A percentile compares a stretch with the other conserved stretches of the same genome.
Conservation (phyloP, 139 green algal genomes). For the Diplosphaera chodatii region DNA sequence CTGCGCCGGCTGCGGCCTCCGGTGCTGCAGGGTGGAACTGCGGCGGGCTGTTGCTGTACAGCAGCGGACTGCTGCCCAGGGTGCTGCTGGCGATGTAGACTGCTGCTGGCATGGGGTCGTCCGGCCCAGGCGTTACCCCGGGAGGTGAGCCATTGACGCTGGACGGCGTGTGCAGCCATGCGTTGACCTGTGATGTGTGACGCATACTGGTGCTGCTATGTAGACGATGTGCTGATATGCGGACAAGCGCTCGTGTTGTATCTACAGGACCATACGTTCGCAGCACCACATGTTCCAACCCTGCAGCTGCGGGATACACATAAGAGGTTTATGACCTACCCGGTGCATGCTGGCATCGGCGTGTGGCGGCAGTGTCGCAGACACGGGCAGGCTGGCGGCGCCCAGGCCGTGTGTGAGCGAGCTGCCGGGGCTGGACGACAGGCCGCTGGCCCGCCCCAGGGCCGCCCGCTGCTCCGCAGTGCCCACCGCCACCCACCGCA, state of each 20-base stretch:
- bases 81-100: neutral
- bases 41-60: too few relatives aligned
- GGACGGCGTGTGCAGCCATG: neutral
- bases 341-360: neutral
- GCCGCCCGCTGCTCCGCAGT: too few relatives aligned
- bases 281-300: too few relatives aligned
- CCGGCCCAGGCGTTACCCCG: too few relatives aligned
- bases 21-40: too few relatives aligned
- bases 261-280: too few relatives aligned
- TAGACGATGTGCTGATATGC: too few relatives aligned
- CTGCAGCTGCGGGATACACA: neutral
- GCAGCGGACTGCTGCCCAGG: neutral
- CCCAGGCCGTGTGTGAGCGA: neutral
- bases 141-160: neutral
- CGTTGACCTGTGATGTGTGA: neutral
- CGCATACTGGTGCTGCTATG: too few relatives aligned
- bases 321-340: too few relatives aligned
- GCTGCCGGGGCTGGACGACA: neutral
- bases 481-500: too few relatives aligned
- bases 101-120: neutral
- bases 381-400: neutral
- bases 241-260: too few relatives aligned
- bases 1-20: too few relatives aligned
- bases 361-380: neutral
- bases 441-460: neutral